phyloP scores from a whole-genome alignment of 768 basidiomycete genomes.

The Rhizopogon salebrosus region DNA sequence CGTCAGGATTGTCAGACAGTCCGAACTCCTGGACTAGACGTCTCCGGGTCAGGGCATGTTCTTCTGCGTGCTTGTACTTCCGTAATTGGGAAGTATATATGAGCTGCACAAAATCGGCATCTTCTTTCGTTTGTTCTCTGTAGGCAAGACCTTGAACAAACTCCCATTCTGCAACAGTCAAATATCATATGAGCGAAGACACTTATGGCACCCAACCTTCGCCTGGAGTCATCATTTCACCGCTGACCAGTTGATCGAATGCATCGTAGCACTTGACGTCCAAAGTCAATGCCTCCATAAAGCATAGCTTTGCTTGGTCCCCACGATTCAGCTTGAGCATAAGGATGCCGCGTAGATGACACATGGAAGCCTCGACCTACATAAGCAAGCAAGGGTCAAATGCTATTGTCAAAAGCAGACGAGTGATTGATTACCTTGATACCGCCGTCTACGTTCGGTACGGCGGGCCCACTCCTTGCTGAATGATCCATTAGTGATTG shows the following conservation, averaged over 20 bases:
- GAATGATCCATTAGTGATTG: not conserved
- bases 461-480: constrained; percentile 64
- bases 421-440: constrained; percentile 66
- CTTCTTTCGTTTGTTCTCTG: constrained; percentile 76
- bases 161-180: constrained; percentile 78
- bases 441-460: constrained; percentile 84
- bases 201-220: constrained; percentile 64
- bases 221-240: constrained; percentile 93
- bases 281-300: constrained; percentile 90
- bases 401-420: constrained; percentile 1
- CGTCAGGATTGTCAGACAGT: constrained; percentile 88
- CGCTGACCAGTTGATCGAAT: constrained; percentile 83
- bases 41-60: constrained; percentile 76
- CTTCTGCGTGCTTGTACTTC: constrained; percentile 81
- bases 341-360: constrained; percentile 85
- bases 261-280: constrained; percentile 98
- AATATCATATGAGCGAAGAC: not conserved
- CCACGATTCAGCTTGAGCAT: constrained; percentile 92
- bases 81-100: constrained; percentile 90
- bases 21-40: constrained; percentile 80
- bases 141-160: constrained; percentile 86
- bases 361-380: constrained; percentile 98
- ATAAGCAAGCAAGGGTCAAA: not conserved
- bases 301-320: constrained; percentile 88
- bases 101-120: constrained; percentile 86